phyloP scores from a whole-genome alignment of 768 basidiomycete genomes.

The Lactifluus hygrophoroides region DNA sequence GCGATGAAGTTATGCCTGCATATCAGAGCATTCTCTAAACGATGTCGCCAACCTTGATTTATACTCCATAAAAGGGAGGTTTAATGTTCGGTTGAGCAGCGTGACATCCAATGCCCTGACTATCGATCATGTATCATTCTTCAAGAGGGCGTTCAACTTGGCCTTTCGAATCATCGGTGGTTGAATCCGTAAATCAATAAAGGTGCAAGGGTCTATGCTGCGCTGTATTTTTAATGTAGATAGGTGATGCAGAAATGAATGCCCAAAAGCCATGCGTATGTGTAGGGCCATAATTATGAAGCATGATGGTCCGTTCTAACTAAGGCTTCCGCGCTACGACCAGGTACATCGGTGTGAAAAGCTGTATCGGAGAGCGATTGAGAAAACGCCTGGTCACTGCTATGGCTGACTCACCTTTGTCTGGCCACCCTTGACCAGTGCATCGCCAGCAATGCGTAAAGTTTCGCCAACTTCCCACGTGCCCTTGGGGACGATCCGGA shows the following conservation, averaged over 20 bases:
- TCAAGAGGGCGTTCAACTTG: too few relatives aligned
- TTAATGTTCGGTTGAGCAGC: too few relatives aligned
- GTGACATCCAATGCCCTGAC: too few relatives aligned
- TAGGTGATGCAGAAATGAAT: background rate
- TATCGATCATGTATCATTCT: too few relatives aligned
- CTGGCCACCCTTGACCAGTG: conserved; percentile 78
- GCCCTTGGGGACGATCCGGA: conserved; percentile 83
- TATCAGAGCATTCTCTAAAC: too few relatives aligned
- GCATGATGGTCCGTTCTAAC: background rate
- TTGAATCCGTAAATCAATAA: background rate
- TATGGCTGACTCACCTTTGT: conserved; percentile 50
- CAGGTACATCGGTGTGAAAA: conserved; percentile 85
- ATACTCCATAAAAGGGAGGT: too few relatives aligned
- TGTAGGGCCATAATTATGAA: background rate
- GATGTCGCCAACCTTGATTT: too few relatives aligned
- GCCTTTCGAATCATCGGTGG: too few relatives aligned
- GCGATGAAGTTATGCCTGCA: too few relatives aligned
- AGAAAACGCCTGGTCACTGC: background rate
- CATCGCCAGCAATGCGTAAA: conserved; percentile 70
- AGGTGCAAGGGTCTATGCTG: background rate
- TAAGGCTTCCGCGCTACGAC: conserved; percentile 33
- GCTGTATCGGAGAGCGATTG: conserved; percentile 32
- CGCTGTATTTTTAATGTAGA: background rate
- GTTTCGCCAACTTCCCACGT: conserved; percentile 86
- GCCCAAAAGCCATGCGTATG: background rate